Conservation (phyloP, 1,284 basidiomycete genomes). For the Phenoliferia sp. region DNA sequence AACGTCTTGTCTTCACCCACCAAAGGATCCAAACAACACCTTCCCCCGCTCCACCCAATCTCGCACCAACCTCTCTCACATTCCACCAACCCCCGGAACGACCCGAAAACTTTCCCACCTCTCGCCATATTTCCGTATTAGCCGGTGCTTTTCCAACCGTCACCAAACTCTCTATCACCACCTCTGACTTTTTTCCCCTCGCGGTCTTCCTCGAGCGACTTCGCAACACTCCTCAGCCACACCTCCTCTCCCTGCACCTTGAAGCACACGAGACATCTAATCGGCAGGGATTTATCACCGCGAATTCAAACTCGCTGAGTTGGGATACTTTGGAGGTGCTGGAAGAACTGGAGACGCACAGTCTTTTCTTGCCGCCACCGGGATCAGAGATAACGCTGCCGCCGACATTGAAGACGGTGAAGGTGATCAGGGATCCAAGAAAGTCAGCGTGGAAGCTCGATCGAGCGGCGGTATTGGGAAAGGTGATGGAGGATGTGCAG, state of each 20-base stretch:
- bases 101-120: background rate
- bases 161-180: background rate
- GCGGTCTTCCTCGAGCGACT: background rate
- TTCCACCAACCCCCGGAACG: background rate
- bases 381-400: background rate
- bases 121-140: background rate
- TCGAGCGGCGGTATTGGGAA: background rate
- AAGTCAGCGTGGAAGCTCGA: background rate
- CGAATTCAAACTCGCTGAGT: background rate
- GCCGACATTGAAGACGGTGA: background rate
- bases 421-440: background rate
- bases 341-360: background rate
- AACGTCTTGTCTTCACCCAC: background rate
- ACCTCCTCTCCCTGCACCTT: background rate
- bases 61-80: background rate
- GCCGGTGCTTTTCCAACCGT: background rate
- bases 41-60: background rate
- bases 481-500: background rate
- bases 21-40: background rate
- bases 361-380: background rate
- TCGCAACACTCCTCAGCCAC: background rate
- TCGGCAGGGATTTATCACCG: background rate
- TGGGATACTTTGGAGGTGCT: background rate
- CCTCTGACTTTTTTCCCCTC: background rate
- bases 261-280: background rate